Base-by-base conservation (phyloP, 2,329 filamentous ascomycete genomes). In the Fusarium veterinarium region DNA sequence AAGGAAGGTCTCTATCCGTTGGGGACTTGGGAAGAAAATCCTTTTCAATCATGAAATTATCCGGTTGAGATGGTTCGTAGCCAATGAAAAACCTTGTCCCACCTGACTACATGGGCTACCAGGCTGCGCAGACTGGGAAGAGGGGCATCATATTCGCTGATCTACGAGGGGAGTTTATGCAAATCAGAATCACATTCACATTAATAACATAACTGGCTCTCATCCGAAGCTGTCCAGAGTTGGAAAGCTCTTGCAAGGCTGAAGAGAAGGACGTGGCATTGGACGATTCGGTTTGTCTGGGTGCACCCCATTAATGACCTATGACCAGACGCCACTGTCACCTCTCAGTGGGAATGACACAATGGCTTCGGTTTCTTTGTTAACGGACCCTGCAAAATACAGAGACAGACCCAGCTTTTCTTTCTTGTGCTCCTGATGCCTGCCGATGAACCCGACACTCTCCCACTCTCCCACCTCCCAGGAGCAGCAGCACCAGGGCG, bases 321-420 rank as follows among this genome's bases (percentile, higher is more conserved):
- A 67, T 61, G 61, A 67, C 69, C 74, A 60, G 63, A 67, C 75
- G 71, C 75, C 73, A 76, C 75, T 75, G 75, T 76, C 75, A 77
- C 74, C 56, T 71, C 49, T 60, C 52, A 64, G 58, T 59, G 62
- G 45, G 58, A 71, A 76, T 76, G 70, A 63, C 64, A 75, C 74
- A 72, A 74, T 74, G 70, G 65, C 62, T 64, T 71, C 67, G 56
- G 53, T 48, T 63, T 51, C 45, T 74, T 62, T 71, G 56, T 58
- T 68, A 38, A 49, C 49, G 56, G 65, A 40, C 67, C 60, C 67
- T 71, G 62, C 46, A 60, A 58, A 62, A 53, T 52, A 57, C 51
- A 68, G 64, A 51, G 46, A 42, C 41, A 52, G 67, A 55, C 66
- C 57, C 67, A 71, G 35, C 68, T 67, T 72, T 69, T 60, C 69